Conservation (phyloP, 805 yeast species). For the Starmerella khaoyaiensis region DNA sequence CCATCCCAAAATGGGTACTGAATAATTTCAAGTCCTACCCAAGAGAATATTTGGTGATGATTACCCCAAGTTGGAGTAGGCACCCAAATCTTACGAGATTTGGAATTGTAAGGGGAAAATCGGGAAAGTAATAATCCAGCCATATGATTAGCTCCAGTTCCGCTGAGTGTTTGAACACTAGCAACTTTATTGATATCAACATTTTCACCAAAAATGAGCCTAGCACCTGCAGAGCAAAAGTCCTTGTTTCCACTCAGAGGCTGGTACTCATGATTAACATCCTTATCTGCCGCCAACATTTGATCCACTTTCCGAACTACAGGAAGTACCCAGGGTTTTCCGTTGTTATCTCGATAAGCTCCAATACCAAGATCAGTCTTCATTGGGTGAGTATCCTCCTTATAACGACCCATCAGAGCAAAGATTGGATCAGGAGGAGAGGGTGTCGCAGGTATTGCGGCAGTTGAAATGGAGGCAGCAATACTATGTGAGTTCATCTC, state of each 20-base stretch:
- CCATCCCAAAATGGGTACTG: conserved; percentile 80
- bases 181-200: conserved; percentile 39
- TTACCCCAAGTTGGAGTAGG: conserved; percentile 97
- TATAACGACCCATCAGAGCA: conserved; percentile 38
- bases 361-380: conserved; percentile 64
- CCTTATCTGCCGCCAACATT: conserved; percentile 27
- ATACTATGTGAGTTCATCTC: neutral
- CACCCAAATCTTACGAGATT: conserved; percentile 43
- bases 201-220: conserved; percentile 60
- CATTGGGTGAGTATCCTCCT: conserved; percentile 30
- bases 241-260: conserved; percentile 68
- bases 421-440: conserved; percentile 81
- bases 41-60: conserved; percentile 70
- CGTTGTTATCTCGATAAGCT: conserved; percentile 80
- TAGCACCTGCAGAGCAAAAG: conserved; percentile 52
- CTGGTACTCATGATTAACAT: conserved; percentile 68
- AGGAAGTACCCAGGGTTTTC: conserved; percentile 86
- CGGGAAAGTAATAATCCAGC: conserved; percentile 59
- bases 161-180: conserved; percentile 67
- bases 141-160: conserved; percentile 84
- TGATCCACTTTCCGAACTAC: conserved; percentile 54
- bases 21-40: conserved; percentile 52
- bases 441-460: conserved; percentile 17
- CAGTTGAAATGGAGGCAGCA: conserved; percentile 6
- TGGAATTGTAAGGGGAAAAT: conserved; percentile 30